Evolutionary conservation across 352 stramenopile genomes (phyloP), one percentile per base, ranked within the genome.

Genomic region (Globisporangium heterothallicum): DNA sequence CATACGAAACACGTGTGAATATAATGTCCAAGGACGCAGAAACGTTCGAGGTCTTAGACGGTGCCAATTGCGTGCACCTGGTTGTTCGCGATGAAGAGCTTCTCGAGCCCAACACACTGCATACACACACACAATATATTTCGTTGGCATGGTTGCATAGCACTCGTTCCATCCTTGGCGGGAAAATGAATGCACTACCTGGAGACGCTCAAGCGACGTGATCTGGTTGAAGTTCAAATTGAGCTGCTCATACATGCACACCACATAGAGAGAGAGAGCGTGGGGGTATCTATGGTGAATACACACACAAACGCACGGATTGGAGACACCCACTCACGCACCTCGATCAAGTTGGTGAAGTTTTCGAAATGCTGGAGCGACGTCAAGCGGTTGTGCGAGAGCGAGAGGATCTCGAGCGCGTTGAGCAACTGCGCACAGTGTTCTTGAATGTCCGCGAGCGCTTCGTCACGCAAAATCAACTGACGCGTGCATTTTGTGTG

Each of bases 381-480:
- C 22, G 59, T 53, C 21, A 92, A 63, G 16, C 60, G 64, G 56
- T 92, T 92, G 73, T 92, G 82, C 5, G 82, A 92, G 2, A 92
- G 63, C 24, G 82, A 92, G n/a, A 92, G 54, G 27, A 92, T 74
- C 64, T 92, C 82, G 12, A 92, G 56, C 47, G 69, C 75, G 9
- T 66, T 50, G 42, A 92, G 56, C 30, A 58, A 67, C 53, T 80
- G 65, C 1, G 82, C 82, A 52, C 79, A 92, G 42, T 42, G 49
- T 21, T 74, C 62, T 41, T 89, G 67, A 24, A 90, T 29, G 5
- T 56, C 57, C 4, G 61, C 45, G 19, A 92, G 42, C 3, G 59
- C 60, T 64, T 88, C 78, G 51, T 89, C 75, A 1, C 82, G 79
- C 43, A 92, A 41, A 27, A 92, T 89, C 30, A 92, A 63, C 82